Conservation (phyloP, 2,329 filamentous ascomycete genomes). For the Coleophoma cylindrospora region DNA sequence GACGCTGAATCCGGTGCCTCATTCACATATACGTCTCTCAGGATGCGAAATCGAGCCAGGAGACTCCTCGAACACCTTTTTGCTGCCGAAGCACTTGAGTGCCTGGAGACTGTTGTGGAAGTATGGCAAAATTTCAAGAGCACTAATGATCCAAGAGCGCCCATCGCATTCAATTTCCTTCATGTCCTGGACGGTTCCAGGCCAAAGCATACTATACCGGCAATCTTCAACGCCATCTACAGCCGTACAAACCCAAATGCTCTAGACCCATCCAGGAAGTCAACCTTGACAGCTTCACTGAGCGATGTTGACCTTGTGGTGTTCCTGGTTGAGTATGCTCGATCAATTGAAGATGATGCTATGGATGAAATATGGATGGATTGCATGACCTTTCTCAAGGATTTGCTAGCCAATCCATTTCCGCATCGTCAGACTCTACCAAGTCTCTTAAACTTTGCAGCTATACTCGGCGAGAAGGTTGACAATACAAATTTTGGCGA, state of each 20-base stretch:
- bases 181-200: conserved; percentile 88
- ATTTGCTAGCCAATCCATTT: conserved; percentile 88
- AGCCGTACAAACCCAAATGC: conserved; percentile 83
- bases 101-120: conserved; percentile 83
- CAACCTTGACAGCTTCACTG: conserved; percentile 80
- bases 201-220: conserved; percentile 86
- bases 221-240: conserved; percentile 93
- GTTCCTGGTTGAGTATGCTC: conserved; percentile 87
- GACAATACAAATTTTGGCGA: conserved; percentile 98
- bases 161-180: conserved; percentile 76
- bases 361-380: conserved; percentile 98
- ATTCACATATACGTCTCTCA: conserved; percentile 83
- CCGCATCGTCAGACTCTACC: conserved; percentile 90
- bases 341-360: conserved; percentile 88
- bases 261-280: conserved; percentile 74
- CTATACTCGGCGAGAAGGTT: conserved; percentile 87
- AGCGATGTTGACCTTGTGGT: conserved; percentile 79
- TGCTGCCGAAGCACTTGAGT: conserved; percentile 86
- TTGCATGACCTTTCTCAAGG: conserved; percentile 84
- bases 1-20: conserved; percentile 71
- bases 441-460: conserved; percentile 80
- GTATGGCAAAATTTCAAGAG: conserved; percentile 64
- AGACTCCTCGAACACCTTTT: conserved; percentile 91
- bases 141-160: conserved; percentile 43
- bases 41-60: conserved; percentile 84